Conservation (phyloP, 768 basidiomycete species). For the Suillus weaverae region DNA sequence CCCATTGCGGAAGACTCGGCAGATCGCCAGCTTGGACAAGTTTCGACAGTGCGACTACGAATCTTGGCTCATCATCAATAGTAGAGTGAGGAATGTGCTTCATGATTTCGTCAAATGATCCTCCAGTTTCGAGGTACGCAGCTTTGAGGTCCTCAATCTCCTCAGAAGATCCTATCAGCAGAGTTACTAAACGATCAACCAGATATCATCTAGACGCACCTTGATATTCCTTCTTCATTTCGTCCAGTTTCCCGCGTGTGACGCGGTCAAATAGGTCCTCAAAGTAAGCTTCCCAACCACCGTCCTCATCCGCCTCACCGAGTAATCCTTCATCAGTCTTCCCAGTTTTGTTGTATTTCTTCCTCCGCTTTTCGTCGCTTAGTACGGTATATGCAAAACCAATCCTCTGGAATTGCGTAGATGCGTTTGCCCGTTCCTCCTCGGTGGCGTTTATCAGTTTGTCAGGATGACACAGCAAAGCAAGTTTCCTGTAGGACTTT, state of each 20-base stretch:
- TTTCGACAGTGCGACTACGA: constrained; percentile 65
- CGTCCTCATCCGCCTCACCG: constrained; percentile 70
- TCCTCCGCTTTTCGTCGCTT: constrained; percentile 70
- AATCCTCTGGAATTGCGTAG: constrained; percentile 85
- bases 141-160: constrained; percentile 77
- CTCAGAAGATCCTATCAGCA: constrained; percentile 70
- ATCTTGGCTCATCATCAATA: constrained; percentile 81
- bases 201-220: constrained; percentile 43
- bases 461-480: constrained; percentile 86
- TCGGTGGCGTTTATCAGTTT: constrained; percentile 70
- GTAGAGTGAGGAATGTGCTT: constrained; percentile 84
- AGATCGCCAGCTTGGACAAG: constrained; percentile 67
- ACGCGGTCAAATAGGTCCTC: constrained; percentile 86
- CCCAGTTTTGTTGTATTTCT: constrained; percentile 84
- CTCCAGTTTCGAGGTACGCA: constrained; percentile 71
- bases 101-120: constrained; percentile 82
- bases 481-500: constrained; percentile 82
- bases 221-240: constrained; percentile 94
- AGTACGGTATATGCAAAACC: constrained; percentile 93
- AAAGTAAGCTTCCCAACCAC: constrained; percentile 93
- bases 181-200: neutral
- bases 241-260: constrained; percentile 82
- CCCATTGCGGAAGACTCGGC: constrained; percentile 60
- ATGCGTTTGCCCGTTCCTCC: constrained; percentile 62
- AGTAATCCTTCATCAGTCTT: constrained; percentile 80